A percentile compares a stretch with the other conserved stretches of the same genome.
Evolutionary conservation across 129 eudicot species (phyloP).

Genomic region (Centella asiatica): DNA sequence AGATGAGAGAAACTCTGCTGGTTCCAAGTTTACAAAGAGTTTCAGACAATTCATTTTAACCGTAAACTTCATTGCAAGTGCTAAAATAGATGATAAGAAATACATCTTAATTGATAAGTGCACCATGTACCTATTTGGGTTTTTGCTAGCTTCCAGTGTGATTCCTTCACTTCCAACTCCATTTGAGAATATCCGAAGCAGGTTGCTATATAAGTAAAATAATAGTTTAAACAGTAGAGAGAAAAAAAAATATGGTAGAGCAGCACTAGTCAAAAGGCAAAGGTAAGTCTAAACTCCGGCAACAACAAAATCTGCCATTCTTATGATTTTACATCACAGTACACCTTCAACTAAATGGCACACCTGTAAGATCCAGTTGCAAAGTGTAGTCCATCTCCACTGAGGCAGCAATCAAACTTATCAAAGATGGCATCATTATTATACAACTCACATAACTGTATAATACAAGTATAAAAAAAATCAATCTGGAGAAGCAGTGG

Average conservation of each 20-base stretch:
- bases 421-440: constrained; percentile 77
- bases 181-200: constrained; percentile 42
- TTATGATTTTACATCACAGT: not conserved
- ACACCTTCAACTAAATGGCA: constrained; percentile 3
- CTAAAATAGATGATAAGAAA: too few species aligned
- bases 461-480: constrained; percentile 10
- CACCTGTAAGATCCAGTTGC: constrained; percentile 96
- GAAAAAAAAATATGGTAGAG: constrained; percentile 15
- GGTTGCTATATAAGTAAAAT: constrained; percentile 39
- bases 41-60: too few species aligned
- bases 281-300: constrained; percentile 6
- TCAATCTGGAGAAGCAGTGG: not conserved
- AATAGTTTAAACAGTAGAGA: constrained; percentile 15
- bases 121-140: constrained; percentile 54
- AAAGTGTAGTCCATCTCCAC: constrained; percentile 67
- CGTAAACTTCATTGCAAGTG: too few species aligned
- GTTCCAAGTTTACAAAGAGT: too few species aligned
- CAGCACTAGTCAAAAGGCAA: constrained; percentile 19
- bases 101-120: too few species aligned
- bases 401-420: constrained; percentile 80
- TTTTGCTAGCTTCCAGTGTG: constrained; percentile 52
- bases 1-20: too few species aligned
- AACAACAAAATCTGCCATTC: constrained; percentile 5
- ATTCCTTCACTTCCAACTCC: constrained; percentile 52
- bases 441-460: constrained; percentile 62